A percentile compares a stretch with the other conserved stretches of the same genome.
phyloP scores from a whole-genome alignment of 768 basidiomycete genomes.

The Xerocomellus dryophilus region DNA sequence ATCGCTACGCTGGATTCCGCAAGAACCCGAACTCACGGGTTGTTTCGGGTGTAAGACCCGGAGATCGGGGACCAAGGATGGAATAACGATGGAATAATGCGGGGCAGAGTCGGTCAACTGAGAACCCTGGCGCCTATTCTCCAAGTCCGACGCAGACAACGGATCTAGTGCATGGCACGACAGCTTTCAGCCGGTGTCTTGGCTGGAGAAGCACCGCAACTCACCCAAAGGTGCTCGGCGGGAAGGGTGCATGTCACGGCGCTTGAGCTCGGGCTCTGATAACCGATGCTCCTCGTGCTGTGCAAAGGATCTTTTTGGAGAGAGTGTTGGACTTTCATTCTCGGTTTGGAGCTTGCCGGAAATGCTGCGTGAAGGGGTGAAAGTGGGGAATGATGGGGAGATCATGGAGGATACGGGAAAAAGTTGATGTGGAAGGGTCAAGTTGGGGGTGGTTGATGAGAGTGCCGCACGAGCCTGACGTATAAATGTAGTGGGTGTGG shows the following conservation, averaged over 20 bases:
- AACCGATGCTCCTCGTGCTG: conserved; percentile 16
- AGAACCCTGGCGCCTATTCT: conserved; percentile 15
- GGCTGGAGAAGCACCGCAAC: conserved; percentile 5
- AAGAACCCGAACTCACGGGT: conserved; percentile 9
- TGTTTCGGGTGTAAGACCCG: conserved; percentile 4
- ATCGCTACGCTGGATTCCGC: conserved; percentile 8
- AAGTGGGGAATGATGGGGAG: conserved; percentile 9
- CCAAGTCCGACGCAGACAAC: conserved; percentile 21
- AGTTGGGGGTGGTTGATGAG: conserved; percentile 8
- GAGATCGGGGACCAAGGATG: conserved; percentile 15
- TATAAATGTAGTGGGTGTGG: conserved; percentile 25
- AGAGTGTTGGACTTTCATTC: conserved; percentile 13
- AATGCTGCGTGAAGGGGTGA: background rate
- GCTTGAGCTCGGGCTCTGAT: conserved; percentile 18
- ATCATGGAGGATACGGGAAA: conserved; percentile 22
- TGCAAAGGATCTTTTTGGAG: conserved; percentile 22
- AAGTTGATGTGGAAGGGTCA: conserved; percentile 4
- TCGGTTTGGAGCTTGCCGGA: conserved; percentile 1
- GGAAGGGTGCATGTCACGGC: conserved; percentile 6
- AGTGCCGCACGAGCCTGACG: conserved; percentile 6
- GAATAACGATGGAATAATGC: conserved; percentile 10
- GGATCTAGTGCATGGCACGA: conserved; percentile 22
- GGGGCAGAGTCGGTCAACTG: conserved; percentile 4
- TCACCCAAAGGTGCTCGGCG: conserved; percentile 28
- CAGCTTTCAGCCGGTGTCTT: background rate